Conservation (phyloP, 2,329 filamentous ascomycete species). For the Aspergillus carbonarius region DNA sequence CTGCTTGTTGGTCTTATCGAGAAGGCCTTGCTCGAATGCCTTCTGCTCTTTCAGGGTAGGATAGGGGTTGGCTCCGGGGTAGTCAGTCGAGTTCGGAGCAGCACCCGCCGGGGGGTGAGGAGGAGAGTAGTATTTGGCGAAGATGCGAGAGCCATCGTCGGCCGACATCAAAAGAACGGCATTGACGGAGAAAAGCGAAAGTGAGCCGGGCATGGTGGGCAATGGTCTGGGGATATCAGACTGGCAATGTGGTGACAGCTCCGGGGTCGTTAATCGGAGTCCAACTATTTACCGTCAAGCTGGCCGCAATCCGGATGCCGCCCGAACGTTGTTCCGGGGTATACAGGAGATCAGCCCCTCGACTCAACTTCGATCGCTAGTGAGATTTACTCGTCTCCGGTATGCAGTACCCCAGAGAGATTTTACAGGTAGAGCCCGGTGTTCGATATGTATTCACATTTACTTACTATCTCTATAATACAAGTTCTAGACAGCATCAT, state of each 20-base stretch:
- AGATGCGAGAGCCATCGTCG: conserved; percentile 87
- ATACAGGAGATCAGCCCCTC: conserved; percentile 4
- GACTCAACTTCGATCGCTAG: background rate
- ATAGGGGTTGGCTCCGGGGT: conserved; percentile 73
- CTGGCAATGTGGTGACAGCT: conserved; percentile 4
- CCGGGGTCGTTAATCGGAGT: background rate
- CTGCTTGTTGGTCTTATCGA: conserved; percentile 96
- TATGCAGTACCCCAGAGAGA: too few species aligned
- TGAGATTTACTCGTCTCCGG: too few species aligned
- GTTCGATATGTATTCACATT: background rate
- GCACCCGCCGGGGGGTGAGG: conserved; percentile 65
- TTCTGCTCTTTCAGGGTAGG: conserved; percentile 90
- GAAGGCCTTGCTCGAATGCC: conserved; percentile 90
- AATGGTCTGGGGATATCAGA: conserved; percentile 9
- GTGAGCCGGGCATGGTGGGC: conserved; percentile 66
- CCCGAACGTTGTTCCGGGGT: conserved; percentile 26
- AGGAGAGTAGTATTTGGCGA: conserved; percentile 86
- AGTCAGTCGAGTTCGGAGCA: conserved; percentile 56
- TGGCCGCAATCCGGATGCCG: conserved; percentile 25
- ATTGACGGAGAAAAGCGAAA: conserved; percentile 74
- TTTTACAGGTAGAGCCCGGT: background rate
- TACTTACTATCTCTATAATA: conserved; percentile 7
- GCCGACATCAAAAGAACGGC: conserved; percentile 76
- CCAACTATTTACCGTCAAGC: conserved; percentile 23
- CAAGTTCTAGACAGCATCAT: conserved; percentile 8